phyloP scores from a whole-genome alignment of 2,329 filamentous ascomycete species.

The Coniochaeta sp. region DNA sequence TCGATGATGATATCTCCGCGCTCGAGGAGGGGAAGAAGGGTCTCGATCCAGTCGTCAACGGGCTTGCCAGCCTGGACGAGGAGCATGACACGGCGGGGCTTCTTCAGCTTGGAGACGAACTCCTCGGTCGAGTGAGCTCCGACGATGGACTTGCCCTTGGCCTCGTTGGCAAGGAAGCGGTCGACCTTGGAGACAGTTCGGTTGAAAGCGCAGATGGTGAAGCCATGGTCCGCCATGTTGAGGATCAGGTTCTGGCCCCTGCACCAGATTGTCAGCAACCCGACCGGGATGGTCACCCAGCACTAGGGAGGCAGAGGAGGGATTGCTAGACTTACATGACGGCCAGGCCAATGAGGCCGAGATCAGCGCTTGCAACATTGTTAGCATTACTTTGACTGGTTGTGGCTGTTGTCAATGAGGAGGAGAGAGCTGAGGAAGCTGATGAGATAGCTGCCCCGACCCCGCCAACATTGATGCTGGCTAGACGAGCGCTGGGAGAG shows the following conservation, averaged over 20 bases:
- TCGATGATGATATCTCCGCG: conserved; percentile 97
- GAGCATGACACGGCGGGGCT: conserved; percentile 93
- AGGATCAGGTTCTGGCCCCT: conserved; percentile 81
- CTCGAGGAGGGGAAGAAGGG: conserved; percentile 75
- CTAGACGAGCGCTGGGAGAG: conserved; percentile 59
- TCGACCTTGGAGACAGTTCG: conserved; percentile 98
- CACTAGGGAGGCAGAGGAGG: not conserved
- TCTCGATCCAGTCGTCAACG: conserved; percentile 98
- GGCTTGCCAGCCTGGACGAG: conserved; percentile 97
- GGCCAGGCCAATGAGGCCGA: conserved; percentile 87
- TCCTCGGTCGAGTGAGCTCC: conserved; percentile 92
- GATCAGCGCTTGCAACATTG: conserved; percentile 64
- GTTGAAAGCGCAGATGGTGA: conserved; percentile 98
- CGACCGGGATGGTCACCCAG: not conserved
- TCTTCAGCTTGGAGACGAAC: conserved; percentile 95
- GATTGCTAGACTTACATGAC: conserved; percentile 58
- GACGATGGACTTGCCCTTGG: conserved; percentile 91
- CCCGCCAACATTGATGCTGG: conserved; percentile 64
- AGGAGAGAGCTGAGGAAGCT: conserved; percentile 12
- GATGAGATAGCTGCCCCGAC: conserved; percentile 32
- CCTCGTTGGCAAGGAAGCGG: conserved; percentile 83
- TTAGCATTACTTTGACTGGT: conserved; percentile 43
- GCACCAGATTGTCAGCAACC: conserved; percentile 7
- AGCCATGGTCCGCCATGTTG: conserved; percentile 85
- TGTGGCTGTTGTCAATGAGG: conserved; percentile 15